Percentiles rank a stretch among this genome's conserved stretches.
Evolutionary conservation across 257 asterid species (phyloP).

Genomic region (Solanum bulbocastanum): DNA sequence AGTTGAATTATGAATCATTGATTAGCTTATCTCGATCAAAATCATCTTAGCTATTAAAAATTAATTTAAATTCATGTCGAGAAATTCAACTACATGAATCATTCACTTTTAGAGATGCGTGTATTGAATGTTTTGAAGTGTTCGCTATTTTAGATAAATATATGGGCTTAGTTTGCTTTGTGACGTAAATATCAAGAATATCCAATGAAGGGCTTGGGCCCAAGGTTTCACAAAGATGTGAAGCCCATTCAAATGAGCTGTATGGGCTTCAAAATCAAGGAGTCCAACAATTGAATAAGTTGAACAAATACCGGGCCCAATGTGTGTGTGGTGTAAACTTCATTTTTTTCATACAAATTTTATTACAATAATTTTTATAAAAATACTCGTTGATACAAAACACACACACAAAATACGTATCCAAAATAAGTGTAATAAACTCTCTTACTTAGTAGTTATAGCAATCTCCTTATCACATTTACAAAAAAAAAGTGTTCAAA

Average conservation of each 20-base stretch:
- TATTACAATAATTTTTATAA: no score
- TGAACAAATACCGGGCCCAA: not conserved
- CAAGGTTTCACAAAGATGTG: not conserved
- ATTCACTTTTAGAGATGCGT: not conserved
- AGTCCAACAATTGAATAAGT: not conserved
- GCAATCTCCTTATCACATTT: no score
- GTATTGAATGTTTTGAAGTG: no score
- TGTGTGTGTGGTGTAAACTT: not conserved
- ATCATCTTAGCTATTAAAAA: not conserved
- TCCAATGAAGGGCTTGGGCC: not conserved
- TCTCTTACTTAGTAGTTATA: no score
- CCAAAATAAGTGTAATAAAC: no score
- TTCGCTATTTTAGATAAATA: not conserved
- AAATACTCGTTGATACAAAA: no score
- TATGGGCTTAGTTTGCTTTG: not conserved
- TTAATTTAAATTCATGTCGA: not conserved
- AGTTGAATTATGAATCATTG: not conserved
- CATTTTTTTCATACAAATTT: not conserved
- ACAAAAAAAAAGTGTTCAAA: not conserved
- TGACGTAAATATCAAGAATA: not conserved
- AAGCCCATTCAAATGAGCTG: not conserved
- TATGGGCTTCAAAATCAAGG: not conserved
- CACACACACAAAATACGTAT: not conserved
- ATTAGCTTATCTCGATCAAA: not conserved
- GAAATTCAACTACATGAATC: fast-evolving